Evolutionary conservation across 2,329 filamentous ascomycete genomes (phyloP).

Genomic region (Arachnomyces sp.): DNA sequence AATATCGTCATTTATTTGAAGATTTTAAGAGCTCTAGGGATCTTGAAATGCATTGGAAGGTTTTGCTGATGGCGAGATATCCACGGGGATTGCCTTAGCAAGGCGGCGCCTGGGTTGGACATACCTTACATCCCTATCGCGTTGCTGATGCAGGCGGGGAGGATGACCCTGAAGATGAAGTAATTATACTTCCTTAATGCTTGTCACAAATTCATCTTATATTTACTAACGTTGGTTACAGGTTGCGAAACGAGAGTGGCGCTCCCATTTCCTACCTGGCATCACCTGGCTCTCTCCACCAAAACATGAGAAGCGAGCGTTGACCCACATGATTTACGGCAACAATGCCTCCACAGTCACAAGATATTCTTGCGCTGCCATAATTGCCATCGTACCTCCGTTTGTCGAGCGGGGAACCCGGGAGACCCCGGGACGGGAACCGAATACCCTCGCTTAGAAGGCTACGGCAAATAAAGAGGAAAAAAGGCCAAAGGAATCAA

Average conservation of each 20-base stretch:
- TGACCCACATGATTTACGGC: slow-evolving; percentile 3
- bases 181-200: too few relatives aligned
- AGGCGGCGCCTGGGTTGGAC: neutral
- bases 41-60: too few relatives aligned
- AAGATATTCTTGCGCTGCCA: slow-evolving; percentile 6
- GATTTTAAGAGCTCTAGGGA: too few relatives aligned
- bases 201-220: too few relatives aligned
- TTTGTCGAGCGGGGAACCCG: too few relatives aligned
- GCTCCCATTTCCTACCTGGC: neutral
- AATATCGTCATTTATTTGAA: too few relatives aligned
- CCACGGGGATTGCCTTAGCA: too few relatives aligned
- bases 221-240: neutral
- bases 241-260: neutral
- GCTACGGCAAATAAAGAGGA: too few relatives aligned
- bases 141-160: neutral
- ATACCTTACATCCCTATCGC: slow-evolving; percentile 1
- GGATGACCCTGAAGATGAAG: neutral
- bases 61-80: too few relatives aligned
- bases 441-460: too few relatives aligned
- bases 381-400: slow-evolving; percentile 7
- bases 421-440: too few relatives aligned
- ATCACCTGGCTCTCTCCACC: slow-evolving; percentile 5
- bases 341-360: slow-evolving; percentile 1
- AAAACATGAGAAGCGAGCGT: neutral
- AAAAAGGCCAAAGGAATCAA: too few relatives aligned